These are phyloP conservation scores for Fusarium stilboides DNA, from an alignment of 2,329 filamentous ascomycete species.

Conservation along the genomic window DNA sequence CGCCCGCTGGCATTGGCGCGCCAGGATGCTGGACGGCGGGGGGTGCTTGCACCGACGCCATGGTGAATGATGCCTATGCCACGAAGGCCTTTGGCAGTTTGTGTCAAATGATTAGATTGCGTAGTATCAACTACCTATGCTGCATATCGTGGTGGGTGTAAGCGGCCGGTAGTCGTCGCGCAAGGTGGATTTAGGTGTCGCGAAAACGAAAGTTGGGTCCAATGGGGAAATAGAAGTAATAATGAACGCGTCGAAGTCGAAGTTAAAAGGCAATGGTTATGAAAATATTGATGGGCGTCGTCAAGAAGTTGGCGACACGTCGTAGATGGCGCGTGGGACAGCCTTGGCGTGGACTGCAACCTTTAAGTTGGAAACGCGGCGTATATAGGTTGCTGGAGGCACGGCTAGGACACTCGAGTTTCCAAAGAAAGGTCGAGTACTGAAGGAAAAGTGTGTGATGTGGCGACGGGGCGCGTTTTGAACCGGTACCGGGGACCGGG, in stretches of 20 bases:
- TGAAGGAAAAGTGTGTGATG: constrained; percentile 62
- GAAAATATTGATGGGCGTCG: constrained; percentile 36
- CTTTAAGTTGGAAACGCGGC: constrained; percentile 46
- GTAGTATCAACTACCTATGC: constrained; percentile 50
- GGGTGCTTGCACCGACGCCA: constrained; percentile 85
- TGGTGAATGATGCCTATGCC: constrained; percentile 60
- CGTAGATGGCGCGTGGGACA: constrained; percentile 50
- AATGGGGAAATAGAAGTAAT: constrained; percentile 33
- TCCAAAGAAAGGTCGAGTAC: constrained; percentile 47
- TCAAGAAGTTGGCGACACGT: constrained; percentile 48
- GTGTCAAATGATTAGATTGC: constrained; percentile 48
- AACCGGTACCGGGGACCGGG: constrained; percentile 58
- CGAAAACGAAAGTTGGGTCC: constrained; percentile 44
- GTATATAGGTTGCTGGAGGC: constrained; percentile 35
- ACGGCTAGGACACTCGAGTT: constrained; percentile 44
- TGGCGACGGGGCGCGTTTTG: constrained; percentile 59
- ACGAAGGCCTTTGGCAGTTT: constrained; percentile 40
- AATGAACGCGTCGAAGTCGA: constrained; percentile 50
- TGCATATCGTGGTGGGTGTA: constrained; percentile 58
- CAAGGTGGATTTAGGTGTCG: constrained; percentile 42
- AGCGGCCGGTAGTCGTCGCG: constrained; percentile 44
- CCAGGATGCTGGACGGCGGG: constrained; percentile 78
- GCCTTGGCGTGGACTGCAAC: constrained; percentile 41
- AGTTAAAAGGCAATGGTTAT: constrained; percentile 38
- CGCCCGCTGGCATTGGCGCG: constrained; percentile 73